Evolutionary conservation across 1,139 yeast species (phyloP).

Genomic region (Eremothecium sinecaudum): DNA sequence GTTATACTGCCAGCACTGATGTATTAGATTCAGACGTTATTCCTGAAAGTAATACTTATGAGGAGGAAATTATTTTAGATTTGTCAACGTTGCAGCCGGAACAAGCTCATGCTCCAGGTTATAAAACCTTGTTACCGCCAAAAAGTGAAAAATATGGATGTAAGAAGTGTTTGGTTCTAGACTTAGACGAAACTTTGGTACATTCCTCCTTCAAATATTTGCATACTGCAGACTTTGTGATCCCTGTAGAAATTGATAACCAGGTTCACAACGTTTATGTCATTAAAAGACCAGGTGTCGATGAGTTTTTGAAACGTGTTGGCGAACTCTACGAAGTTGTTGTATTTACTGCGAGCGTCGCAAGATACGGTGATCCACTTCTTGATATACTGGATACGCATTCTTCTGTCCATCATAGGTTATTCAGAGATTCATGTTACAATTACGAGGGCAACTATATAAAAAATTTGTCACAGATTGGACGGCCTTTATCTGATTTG

Average conservation of each 20-base stretch:
- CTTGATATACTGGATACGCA: constrained; percentile 68
- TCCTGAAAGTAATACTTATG: constrained; percentile 16
- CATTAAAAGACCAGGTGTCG: constrained; percentile 96
- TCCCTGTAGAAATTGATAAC: constrained; percentile 84
- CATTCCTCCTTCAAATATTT: constrained; percentile 91
- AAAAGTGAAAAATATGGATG: constrained; percentile 34
- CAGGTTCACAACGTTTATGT: constrained; percentile 92
- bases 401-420: constrained; percentile 73
- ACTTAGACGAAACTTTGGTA: constrained; percentile 91
- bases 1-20: too few species aligned
- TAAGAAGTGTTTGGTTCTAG: constrained; percentile 81
- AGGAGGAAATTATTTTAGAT: constrained; percentile 35
- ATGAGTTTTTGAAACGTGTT: constrained; percentile 74
- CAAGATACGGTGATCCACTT: constrained; percentile 92
- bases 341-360: constrained; percentile 91
- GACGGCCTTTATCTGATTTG: constrained; percentile 77
- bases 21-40: constrained; percentile 16
- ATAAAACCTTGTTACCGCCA: constrained; percentile 57
- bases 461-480: constrained; percentile 86
- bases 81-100: constrained; percentile 59
- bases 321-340: constrained; percentile 90
- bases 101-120: constrained; percentile 52
- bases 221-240: constrained; percentile 88
- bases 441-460: constrained; percentile 87
- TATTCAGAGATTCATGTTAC: constrained; percentile 79